Evolutionary conservation across 768 basidiomycete species (phyloP).

Genomic region (Boletus speciosus): DNA sequence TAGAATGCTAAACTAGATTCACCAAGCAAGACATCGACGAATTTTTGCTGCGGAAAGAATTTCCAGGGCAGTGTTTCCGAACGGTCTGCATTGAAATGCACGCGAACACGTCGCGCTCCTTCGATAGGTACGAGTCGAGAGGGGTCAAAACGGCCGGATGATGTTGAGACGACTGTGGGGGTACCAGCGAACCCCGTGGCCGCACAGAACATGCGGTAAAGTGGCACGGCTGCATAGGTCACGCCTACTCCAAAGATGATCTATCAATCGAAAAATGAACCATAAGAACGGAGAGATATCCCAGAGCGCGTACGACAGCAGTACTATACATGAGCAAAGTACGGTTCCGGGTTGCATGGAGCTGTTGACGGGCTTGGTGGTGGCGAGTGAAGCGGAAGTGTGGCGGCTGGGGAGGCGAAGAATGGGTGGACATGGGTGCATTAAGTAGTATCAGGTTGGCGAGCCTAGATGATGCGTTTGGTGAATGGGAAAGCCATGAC

Average conservation of each 20-base stretch:
- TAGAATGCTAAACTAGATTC: conserved; percentile 98
- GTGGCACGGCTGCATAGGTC: conserved; percentile 95
- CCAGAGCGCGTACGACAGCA: conserved; percentile 58
- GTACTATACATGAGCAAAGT: conserved; percentile 81
- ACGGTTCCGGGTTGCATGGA: conserved; percentile 62
- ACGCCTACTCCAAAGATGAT: conserved; percentile 75
- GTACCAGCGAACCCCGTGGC: conserved; percentile 97
- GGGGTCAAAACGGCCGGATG: conserved; percentile 67
- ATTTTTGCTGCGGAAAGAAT: conserved; percentile 88
- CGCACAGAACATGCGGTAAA: conserved; percentile 97
- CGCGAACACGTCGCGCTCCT: conserved; percentile 73
- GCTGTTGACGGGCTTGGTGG: conserved; percentile 33
- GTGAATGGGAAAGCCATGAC: conserved; percentile 1
- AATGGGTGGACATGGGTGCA: conserved; percentile 14
- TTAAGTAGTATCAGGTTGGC: not conserved
- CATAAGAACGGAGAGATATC: not conserved
- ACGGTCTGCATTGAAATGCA: conserved; percentile 93
- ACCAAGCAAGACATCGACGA: conserved; percentile 86
- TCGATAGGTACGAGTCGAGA: conserved; percentile 79
- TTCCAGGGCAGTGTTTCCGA: conserved; percentile 89
- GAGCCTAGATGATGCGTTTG: not conserved
- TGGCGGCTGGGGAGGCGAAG: not conserved
- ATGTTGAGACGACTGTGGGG: conserved; percentile 73
- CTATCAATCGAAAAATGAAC: conserved; percentile 37
- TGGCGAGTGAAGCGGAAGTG: conserved; percentile 14